Conservation (phyloP, 2,329 filamentous ascomycete genomes). For the Cyclaneusma minus region DNA sequence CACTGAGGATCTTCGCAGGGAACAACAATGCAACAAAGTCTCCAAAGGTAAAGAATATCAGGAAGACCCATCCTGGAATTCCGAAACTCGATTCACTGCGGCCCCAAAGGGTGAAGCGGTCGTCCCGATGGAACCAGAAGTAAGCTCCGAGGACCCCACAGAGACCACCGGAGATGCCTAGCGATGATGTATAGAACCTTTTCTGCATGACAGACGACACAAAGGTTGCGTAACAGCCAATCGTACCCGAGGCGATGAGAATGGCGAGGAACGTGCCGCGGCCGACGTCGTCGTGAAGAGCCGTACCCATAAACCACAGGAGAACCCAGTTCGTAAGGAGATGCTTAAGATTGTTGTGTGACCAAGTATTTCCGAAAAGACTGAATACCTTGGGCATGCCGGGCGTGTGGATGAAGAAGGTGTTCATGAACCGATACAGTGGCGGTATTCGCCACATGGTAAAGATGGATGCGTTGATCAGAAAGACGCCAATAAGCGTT, state of each 20-base stretch:
- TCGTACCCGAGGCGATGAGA: conserved; percentile 41
- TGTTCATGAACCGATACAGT: conserved; percentile 50
- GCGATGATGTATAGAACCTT: conserved; percentile 28
- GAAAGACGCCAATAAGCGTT: conserved; percentile 47
- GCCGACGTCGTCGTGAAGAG: conserved; percentile 55
- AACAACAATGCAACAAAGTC: conserved; percentile 32
- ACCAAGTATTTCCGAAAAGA: conserved; percentile 51
- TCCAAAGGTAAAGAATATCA: conserved; percentile 33
- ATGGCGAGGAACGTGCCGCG: conserved; percentile 54
- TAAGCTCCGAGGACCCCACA: conserved; percentile 46
- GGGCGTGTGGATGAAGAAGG: conserved; percentile 48
- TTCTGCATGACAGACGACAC: conserved; percentile 21
- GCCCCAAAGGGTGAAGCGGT: conserved; percentile 41
- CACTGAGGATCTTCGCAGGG: conserved; percentile 3
- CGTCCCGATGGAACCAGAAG: conserved; percentile 40
- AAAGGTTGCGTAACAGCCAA: conserved; percentile 45
- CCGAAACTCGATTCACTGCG: conserved; percentile 31
- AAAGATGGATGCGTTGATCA: conserved; percentile 40
- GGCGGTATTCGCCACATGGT: conserved; percentile 47
- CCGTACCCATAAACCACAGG: conserved; percentile 50
- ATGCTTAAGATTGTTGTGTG: conserved; percentile 49
- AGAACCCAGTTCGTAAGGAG: conserved; percentile 47
- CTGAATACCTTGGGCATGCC: conserved; percentile 47
- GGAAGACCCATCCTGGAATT: conserved; percentile 36
- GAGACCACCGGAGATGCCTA: conserved; percentile 53